phyloP scores from a whole-genome alignment of 1,139 yeast species.

The Geotrichum reessii region DNA sequence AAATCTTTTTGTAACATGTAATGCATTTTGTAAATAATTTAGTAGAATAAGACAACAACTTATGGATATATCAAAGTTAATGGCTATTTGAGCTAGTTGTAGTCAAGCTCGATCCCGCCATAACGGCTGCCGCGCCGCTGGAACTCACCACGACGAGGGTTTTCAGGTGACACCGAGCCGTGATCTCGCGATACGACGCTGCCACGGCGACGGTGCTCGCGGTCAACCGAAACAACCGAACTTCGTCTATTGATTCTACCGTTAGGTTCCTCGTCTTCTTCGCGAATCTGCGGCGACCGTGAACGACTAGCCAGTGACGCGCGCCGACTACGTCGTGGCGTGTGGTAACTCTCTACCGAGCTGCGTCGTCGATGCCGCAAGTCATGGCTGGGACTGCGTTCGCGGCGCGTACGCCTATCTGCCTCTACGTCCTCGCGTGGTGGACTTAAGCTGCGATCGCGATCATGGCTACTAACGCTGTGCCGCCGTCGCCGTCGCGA shows the following conservation, averaged over 20 bases:
- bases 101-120: constrained; percentile 11
- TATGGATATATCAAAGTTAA: not conserved
- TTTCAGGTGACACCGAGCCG: constrained; percentile 10
- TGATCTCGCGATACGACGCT: not conserved
- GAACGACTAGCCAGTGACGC: constrained; percentile 7
- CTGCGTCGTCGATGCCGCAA: constrained; percentile 8
- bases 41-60: not conserved
- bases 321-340: not conserved
- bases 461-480: not conserved
- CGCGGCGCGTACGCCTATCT: constrained; percentile 7
- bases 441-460: constrained; percentile 18
- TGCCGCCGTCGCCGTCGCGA: not conserved
- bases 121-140: constrained; percentile 8
- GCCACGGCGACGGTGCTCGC: not conserved
- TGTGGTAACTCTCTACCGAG: constrained; percentile 1
- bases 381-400: constrained; percentile 6
- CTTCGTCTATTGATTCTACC: not conserved
- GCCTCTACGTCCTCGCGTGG: constrained; percentile 1
- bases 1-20: not conserved
- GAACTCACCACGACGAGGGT: not conserved
- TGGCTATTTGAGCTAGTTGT: not conserved
- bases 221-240: not conserved
- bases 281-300: constrained; percentile 1
- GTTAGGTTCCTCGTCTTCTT: not conserved
- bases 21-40: constrained; percentile 8